phyloP scores from a whole-genome alignment of 2,329 filamentous ascomycete genomes.

The Colletotrichum horii region DNA sequence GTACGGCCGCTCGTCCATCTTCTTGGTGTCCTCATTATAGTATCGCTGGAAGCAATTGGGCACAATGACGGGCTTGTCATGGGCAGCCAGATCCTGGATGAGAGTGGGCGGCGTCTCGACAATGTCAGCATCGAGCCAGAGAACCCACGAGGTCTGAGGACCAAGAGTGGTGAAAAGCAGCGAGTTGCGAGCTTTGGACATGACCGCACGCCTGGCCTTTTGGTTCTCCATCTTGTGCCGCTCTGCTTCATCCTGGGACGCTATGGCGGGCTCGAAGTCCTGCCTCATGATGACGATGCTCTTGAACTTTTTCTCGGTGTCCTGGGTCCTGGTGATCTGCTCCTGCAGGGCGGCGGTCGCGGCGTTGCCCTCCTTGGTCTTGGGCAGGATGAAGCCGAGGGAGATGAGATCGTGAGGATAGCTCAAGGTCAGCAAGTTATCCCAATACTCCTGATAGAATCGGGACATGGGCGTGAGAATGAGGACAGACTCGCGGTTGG shows the following conservation, averaged over 20 bases:
- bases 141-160: constrained; percentile 90
- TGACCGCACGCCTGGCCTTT: constrained; percentile 82
- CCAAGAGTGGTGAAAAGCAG: constrained; percentile 94
- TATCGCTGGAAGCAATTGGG: constrained; percentile 96
- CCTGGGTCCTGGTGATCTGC: constrained; percentile 85
- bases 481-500: constrained; percentile 83
- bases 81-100: constrained; percentile 88
- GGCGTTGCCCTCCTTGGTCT: constrained; percentile 88
- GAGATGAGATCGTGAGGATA: constrained; percentile 97
- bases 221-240: constrained; percentile 93
- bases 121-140: constrained; percentile 95
- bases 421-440: constrained; percentile 81
- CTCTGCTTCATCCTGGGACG: constrained; percentile 84
- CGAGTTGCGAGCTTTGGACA: constrained; percentile 93
- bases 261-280: constrained; percentile 85
- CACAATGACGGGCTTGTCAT: constrained; percentile 90
- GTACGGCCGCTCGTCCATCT: constrained; percentile 81
- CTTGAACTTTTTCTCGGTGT: constrained; percentile 82
- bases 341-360: constrained; percentile 85
- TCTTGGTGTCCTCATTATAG: constrained; percentile 70
- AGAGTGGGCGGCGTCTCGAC: constrained; percentile 83
- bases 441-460: constrained; percentile 96
- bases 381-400: constrained; percentile 93
- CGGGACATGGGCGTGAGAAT: constrained; percentile 91
- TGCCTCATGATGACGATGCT: constrained; percentile 94